phyloP scores from a whole-genome alignment of 1,284 basidiomycete genomes.

The Mrakiaceae sp. region DNA sequence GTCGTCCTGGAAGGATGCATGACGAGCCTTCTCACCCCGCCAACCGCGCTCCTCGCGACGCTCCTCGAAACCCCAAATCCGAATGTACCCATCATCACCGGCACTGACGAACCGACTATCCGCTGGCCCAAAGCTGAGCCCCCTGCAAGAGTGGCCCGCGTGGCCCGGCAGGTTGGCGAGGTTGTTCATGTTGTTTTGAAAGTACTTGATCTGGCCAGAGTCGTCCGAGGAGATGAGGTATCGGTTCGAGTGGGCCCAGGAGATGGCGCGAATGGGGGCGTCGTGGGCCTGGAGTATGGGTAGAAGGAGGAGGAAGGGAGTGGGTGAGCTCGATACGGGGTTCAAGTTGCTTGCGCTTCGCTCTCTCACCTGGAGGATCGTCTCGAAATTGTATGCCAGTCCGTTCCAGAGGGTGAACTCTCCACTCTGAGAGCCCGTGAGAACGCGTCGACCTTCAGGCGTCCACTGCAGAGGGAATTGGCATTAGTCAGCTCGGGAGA shows the following conservation, averaged over 20 bases:
- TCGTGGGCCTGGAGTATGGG: constrained; percentile 59
- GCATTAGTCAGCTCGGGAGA: constrained; percentile 3
- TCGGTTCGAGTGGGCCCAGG: constrained; percentile 80
- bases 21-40: constrained; percentile 46
- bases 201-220: constrained; percentile 85
- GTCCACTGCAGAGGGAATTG: constrained; percentile 60
- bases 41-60: constrained; percentile 76
- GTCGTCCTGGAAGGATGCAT: not conserved
- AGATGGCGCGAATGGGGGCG: constrained; percentile 76
- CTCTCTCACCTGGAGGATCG: constrained; percentile 61
- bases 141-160: constrained; percentile 69
- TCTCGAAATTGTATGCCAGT: constrained; percentile 98
- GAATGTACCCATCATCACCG: constrained; percentile 85
- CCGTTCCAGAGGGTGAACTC: constrained; percentile 99
- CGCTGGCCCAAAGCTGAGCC: constrained; percentile 81
- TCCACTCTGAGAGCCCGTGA: constrained; percentile 92
- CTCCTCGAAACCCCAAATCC: constrained; percentile 91
- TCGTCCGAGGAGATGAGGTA: constrained; percentile 91
- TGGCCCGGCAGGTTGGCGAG: constrained; percentile 85
- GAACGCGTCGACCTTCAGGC: constrained; percentile 78
- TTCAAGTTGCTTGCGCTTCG: not conserved
- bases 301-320: not conserved
- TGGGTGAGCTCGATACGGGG: not conserved
- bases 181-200: constrained; percentile 98
- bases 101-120: constrained; percentile 86